Conservation (phyloP, 371 early-diverging fungal genomes). For the Chytridiales sp. region DNA sequence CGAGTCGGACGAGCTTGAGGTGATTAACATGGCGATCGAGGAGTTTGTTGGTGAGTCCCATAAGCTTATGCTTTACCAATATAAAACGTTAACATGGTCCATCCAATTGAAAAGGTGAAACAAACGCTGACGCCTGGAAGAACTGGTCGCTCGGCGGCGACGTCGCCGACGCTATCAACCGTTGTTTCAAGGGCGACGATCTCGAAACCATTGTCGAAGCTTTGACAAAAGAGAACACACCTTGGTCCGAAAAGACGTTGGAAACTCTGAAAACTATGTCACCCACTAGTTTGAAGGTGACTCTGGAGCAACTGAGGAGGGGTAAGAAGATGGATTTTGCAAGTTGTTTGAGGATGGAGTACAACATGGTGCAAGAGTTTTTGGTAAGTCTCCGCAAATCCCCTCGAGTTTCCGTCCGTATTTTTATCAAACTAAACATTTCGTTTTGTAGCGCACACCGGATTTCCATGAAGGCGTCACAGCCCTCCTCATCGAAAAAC, state of each 20-base stretch:
- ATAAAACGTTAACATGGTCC: background rate
- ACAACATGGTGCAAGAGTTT: conserved; percentile 74
- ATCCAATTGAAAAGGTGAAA: conserved; percentile 17
- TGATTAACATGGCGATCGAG: conserved; percentile 85
- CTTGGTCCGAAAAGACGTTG: conserved; percentile 73
- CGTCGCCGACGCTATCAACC: conserved; percentile 71
- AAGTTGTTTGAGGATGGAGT: conserved; percentile 86
- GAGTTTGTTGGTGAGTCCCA: conserved; percentile 75
- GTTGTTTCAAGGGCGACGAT: conserved; percentile 77
- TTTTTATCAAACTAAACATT: conserved; percentile 17
- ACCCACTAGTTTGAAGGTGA: conserved; percentile 85
- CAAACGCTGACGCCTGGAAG: conserved; percentile 30
- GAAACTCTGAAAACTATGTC: conserved; percentile 67
- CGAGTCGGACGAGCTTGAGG: conserved; percentile 76
- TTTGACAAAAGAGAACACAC: conserved; percentile 62
- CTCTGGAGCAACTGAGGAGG: conserved; percentile 74
- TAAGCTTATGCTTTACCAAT: too few species aligned
- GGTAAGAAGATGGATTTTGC: conserved; percentile 71
- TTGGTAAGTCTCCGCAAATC: conserved; percentile 48
- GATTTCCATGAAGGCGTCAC: conserved; percentile 91
- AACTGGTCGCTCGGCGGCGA: conserved; percentile 63
- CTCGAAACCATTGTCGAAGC: conserved; percentile 80
- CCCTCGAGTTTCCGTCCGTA: conserved; percentile 23
- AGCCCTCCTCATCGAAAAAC: conserved; percentile 71
- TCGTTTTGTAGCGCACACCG: conserved; percentile 48